These are phyloP conservation scores for Diversispora epigaea DNA, from an alignment of 192 early-diverging fungal genomes.

Conservation along the genomic window DNA sequence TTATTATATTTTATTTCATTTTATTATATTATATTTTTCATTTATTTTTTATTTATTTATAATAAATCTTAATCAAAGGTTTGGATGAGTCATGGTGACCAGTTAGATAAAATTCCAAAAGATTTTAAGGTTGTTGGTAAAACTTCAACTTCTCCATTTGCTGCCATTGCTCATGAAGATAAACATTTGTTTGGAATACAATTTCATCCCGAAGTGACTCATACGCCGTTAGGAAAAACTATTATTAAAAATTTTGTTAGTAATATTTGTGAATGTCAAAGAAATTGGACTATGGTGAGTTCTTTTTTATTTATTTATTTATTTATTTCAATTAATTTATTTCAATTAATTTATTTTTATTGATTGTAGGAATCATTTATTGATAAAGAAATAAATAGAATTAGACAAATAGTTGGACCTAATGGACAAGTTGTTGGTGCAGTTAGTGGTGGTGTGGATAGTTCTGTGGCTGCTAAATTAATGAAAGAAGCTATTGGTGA, in stretches of 20 bases:
- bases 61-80: conserved; percentile 51
- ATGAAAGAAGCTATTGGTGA: conserved; percentile 98
- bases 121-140: conserved; percentile 85
- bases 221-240: conserved; percentile 80
- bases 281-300: conserved; percentile 91
- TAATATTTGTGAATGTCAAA: conserved; percentile 77
- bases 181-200: conserved; percentile 92
- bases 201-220: conserved; percentile 99
- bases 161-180: conserved; percentile 80
- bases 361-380: conserved; percentile 72
- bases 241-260: conserved; percentile 94
- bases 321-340: background rate
- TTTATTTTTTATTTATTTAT: conserved; percentile 24
- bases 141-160: conserved; percentile 86
- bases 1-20: conserved; percentile 4
- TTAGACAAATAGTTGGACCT: conserved; percentile 86
- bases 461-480: conserved; percentile 92
- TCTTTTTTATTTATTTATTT: background rate
- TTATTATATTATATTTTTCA: background rate
- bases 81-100: conserved; percentile 99
- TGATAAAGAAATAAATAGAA: conserved; percentile 96
- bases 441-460: conserved; percentile 96
- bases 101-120: conserved; percentile 74
- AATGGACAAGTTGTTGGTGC: conserved; percentile 94
- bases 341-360: background rate